Conservation (phyloP, 108 stramenopile species). For the Skeletonema costatum region DNA sequence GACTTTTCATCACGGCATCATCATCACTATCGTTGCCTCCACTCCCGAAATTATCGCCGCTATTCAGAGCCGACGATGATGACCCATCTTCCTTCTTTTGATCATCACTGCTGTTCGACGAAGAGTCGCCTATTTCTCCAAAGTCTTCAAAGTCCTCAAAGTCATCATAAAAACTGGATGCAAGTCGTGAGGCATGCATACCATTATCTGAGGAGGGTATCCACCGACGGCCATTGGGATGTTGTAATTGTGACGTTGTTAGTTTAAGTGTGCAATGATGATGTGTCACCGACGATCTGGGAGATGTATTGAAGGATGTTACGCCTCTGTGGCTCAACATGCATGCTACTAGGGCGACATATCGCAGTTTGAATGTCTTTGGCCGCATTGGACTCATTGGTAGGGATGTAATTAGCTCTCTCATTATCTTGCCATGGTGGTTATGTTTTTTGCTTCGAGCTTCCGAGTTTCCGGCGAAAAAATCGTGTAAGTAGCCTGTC, state of each 20-base stretch:
- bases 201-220: background rate
- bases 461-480: no score
- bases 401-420: background rate
- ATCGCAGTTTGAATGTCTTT: background rate
- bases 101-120: background rate
- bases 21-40: slow-evolving; percentile 42
- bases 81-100: background rate
- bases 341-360: background rate
- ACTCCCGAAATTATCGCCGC: slow-evolving; percentile 26
- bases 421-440: background rate
- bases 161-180: slow-evolving; percentile 54
- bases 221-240: background rate
- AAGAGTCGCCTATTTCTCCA: slow-evolving; percentile 16
- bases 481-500: no score
- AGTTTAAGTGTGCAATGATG: background rate
- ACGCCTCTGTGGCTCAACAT: background rate
- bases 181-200: background rate
- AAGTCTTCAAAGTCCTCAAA: slow-evolving; percentile 65
- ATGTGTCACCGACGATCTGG: background rate
- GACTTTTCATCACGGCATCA: slow-evolving; percentile 62
- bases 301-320: background rate
- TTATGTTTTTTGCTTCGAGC: no score
- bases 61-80: slow-evolving; percentile 1
- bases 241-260: background rate
- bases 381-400: background rate